These are phyloP conservation scores for Gossypium davidsonii DNA, from an alignment of 441 rosid species.

Conservation along the genomic window DNA sequence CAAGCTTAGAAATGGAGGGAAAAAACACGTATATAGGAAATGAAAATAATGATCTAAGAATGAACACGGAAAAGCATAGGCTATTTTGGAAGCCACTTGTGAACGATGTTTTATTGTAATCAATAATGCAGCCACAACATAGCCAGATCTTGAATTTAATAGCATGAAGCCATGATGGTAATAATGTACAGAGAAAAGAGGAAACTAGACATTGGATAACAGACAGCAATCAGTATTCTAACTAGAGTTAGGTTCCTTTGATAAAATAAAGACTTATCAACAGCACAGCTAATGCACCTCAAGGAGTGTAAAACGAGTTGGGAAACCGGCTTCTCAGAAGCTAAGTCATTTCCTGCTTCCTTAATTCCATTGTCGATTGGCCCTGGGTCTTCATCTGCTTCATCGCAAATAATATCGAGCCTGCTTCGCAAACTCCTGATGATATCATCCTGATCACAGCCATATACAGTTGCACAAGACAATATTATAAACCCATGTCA, in stretches of 20 bases:
- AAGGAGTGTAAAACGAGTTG: conserved; percentile 37
- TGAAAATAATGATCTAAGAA: neutral
- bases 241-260: neutral
- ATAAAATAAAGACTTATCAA: conserved; percentile 9
- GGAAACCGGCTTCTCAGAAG: conserved; percentile 31
- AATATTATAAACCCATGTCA: neutral
- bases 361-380: conserved; percentile 20
- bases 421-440: conserved; percentile 80
- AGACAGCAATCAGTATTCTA: neutral
- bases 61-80: neutral
- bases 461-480: conserved; percentile 1
- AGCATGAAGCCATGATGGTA: neutral
- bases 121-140: neutral
- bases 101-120: neutral
- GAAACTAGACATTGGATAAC: neutral
- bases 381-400: conserved; percentile 50
- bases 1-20: neutral
- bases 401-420: conserved; percentile 75
- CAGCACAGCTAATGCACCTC: conserved; percentile 40
- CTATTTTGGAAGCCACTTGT: neutral
- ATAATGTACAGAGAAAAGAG: neutral
- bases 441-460: conserved; percentile 60
- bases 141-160: neutral
- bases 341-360: conserved; percentile 27
- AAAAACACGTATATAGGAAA: neutral